Evolutionary conservation across 2,329 filamentous ascomycete species (phyloP), one percentile per base, ranked within the genome.

Genomic region (Ascochyta pisi): DNA sequence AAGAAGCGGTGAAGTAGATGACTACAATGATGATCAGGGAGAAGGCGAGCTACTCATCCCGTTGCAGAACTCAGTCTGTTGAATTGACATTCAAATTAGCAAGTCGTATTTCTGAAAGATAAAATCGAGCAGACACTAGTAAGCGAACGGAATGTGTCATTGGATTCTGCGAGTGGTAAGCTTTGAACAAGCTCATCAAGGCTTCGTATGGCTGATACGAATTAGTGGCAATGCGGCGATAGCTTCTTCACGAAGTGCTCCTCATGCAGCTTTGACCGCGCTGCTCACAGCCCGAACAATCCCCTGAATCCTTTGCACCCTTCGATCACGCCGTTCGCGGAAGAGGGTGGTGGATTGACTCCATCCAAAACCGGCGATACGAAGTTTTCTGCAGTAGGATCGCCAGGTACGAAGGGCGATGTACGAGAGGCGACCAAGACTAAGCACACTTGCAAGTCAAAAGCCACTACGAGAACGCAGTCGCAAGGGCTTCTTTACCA

Each of bases 241-340:
- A 69, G 63, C 52, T 64, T 61, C 53, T 70, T 67, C 54, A 71
- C 65, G 29, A 70, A 69, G 48, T 63, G 57, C 37, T 70, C 63
- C 1, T 62, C 62, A 0, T 70, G 68, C 54, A 65, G 62, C 47
- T 66, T 64, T 53, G 67, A 69, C 43, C 64, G 65, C 15, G 68
- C 65, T 9, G 55, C 50, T 13, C 48, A 63, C 27, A 51, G 62
- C 55, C 59, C 61, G 5, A 51, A 54, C 33, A 62, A 50, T 47
- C 50, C 61, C 9, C 56, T 68, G n/a, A 70, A 67, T 27, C 65
- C 63, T 9, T 55, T 69, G 6, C 64, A 70, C 53, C 48, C 58
- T 6, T 69, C 62, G 9, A 63, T 69, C 40, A 60, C 23, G 29
- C 60, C 62, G 13, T 37, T 42, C 7, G 40, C 34, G n/a, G n/a